Percentiles rank a stretch among this genome's conserved stretches.
Conservation (phyloP, 2,329 filamentous ascomycete genomes). For the Ceratocystiopsis brevicomis region DNA sequence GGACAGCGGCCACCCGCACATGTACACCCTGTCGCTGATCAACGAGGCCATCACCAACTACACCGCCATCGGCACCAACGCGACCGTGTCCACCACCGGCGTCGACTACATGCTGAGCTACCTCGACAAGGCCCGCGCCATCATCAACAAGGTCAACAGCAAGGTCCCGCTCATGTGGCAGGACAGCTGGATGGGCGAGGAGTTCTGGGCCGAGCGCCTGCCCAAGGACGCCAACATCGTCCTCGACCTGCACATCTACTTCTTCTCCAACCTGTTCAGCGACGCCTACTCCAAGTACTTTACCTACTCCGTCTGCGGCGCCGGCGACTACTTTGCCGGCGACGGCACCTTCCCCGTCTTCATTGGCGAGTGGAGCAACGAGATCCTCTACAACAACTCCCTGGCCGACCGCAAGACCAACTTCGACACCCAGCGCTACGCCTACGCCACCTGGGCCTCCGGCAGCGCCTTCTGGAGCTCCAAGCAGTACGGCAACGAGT, state of each 20-base stretch:
- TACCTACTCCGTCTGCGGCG: conserved; percentile 3
- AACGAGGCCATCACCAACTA: conserved; percentile 3
- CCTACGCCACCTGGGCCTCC: neutral
- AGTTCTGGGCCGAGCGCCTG: neutral
- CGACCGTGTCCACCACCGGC: neutral
- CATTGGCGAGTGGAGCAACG: conserved; percentile 4
- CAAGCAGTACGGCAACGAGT: conserved; percentile 1
- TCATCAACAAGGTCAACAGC: conserved; percentile 1
- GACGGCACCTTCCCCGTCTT: conserved; percentile 2
- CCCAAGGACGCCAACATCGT: neutral
- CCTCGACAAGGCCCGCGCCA: neutral
- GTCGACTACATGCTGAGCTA: conserved; percentile 1
- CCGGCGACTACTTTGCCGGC: conserved; percentile 1
- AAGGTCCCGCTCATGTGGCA: conserved; percentile 2
- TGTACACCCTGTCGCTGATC: conserved; percentile 2
- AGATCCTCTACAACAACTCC: conserved; percentile 4
- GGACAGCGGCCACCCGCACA: conserved; percentile 1
- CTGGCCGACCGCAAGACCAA: conserved; percentile 3
- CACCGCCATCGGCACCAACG: neutral
- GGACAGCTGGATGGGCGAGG: conserved; percentile 3
- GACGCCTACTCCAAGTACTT: conserved; percentile 1
- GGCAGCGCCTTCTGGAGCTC: conserved; percentile 4
- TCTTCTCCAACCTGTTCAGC: conserved; percentile 1
- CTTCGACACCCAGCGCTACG: conserved; percentile 4
- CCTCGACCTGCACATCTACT: conserved; percentile 4